A percentile compares a stretch with the other conserved stretches of the same genome.
Conservation (phyloP, 805 yeast species). For the Yarrowia sp. region DNA sequence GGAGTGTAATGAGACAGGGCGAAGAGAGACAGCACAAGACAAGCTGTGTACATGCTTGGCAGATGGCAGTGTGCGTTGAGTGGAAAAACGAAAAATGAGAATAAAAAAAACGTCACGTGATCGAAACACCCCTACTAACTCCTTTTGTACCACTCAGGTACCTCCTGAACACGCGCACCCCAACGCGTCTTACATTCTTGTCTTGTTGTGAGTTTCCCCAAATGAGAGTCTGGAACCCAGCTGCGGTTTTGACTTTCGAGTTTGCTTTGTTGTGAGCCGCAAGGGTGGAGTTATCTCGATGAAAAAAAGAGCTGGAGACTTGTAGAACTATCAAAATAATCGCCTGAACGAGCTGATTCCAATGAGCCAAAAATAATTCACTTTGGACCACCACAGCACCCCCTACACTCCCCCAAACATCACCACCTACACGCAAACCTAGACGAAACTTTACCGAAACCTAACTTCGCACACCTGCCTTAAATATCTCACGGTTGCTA, state of each 20-base stretch:
- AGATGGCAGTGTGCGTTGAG: not conserved
- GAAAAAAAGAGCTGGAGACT: not conserved
- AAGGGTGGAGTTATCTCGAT: not conserved
- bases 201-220: conserved; percentile 17
- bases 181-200: not conserved
- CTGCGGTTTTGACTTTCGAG: not conserved
- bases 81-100: not conserved
- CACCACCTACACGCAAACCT: no score
- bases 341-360: no score
- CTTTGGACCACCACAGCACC: no score
- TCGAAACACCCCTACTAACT: no score
- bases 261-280: not conserved
- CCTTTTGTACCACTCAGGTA: not conserved
- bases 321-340: no score
- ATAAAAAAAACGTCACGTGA: not conserved
- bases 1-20: not conserved
- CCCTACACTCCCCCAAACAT: no score
- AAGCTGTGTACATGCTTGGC: not conserved
- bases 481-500: conserved; percentile 23
- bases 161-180: not conserved
- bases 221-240: not conserved
- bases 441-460: not conserved
- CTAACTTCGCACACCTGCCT: not conserved
- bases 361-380: no score
- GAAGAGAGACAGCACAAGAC: not conserved